phyloP scores from a whole-genome alignment of 2,329 filamentous ascomycete species.

The Hyphodiscus sp. region DNA sequence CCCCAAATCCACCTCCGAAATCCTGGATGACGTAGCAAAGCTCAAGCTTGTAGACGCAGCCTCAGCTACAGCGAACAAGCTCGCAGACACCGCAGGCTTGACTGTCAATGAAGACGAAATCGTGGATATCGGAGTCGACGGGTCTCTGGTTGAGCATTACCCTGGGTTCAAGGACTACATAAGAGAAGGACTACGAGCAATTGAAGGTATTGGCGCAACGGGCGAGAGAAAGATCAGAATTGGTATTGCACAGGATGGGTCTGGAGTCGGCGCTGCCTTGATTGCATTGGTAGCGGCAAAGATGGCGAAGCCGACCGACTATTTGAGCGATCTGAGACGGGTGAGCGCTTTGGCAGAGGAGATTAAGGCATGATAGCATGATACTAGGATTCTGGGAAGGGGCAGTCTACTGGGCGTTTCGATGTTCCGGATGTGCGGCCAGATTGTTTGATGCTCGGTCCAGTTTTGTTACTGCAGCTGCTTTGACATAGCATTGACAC shows the following conservation, averaged over 20 bases:
- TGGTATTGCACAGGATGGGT: slow-evolving; percentile 94
- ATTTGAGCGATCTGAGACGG: slow-evolving; percentile 11
- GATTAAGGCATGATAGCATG: neutral
- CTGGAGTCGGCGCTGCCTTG: slow-evolving; percentile 87
- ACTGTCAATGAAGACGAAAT: slow-evolving; percentile 50
- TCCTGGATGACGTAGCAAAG: slow-evolving; percentile 23
- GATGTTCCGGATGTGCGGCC: neutral
- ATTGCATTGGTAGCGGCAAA: slow-evolving; percentile 84
- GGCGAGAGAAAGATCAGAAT: slow-evolving; percentile 87
- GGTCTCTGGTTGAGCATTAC: slow-evolving; percentile 91
- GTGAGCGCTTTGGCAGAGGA: neutral
- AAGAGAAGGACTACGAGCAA: slow-evolving; percentile 69
- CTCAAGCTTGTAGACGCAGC: slow-evolving; percentile 21
- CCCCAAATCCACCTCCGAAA: slow-evolving; percentile 20
- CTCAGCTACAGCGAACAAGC: slow-evolving; percentile 21
- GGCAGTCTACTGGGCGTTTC: neutral
- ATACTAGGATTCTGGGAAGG: neutral
- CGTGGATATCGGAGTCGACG: slow-evolving; percentile 88
- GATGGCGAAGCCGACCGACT: slow-evolving; percentile 30
- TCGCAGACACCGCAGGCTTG: slow-evolving; percentile 21
- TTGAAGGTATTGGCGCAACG: slow-evolving; percentile 68
- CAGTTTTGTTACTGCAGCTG: neutral
- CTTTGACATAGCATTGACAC: neutral
- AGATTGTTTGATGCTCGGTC: neutral
- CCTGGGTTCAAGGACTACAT: slow-evolving; percentile 87